A percentile compares a stretch with the other conserved stretches of the same genome.
Evolutionary conservation across 257 asterid genomes (phyloP).

Genomic region (Ocimum tenuiflorum): DNA sequence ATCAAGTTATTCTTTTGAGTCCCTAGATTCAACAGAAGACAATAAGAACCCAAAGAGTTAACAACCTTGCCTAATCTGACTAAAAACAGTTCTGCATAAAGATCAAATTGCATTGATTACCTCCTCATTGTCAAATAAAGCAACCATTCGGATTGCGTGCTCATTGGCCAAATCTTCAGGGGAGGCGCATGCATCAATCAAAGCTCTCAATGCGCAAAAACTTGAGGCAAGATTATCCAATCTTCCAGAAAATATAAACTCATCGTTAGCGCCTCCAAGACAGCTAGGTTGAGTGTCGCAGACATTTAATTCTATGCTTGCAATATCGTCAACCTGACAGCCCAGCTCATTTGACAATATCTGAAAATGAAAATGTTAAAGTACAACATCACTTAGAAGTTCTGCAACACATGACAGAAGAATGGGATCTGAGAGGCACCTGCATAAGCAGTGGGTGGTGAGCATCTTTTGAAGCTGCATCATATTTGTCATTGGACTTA

Average conservation of each 20-base stretch:
- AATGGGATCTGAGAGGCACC: conserved; percentile 40
- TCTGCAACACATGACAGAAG: background rate
- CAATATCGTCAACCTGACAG: conserved; percentile 74
- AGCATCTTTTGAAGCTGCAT: conserved; percentile 43
- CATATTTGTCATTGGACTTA: conserved; percentile 43
- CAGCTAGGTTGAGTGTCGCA: conserved; percentile 98
- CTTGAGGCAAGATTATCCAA: conserved; percentile 96
- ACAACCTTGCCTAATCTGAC: background rate
- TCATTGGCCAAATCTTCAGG: conserved; percentile 67
- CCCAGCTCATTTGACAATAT: conserved; percentile 83
- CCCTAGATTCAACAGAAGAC: too few relatives aligned
- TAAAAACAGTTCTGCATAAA: conserved; percentile 3
- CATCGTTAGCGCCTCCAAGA: conserved; percentile 94
- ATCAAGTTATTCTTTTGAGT: too few relatives aligned
- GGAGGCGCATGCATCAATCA: conserved; percentile 68
- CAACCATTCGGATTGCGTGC: conserved; percentile 77
- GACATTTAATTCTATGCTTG: conserved; percentile 76
- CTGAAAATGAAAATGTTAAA: conserved; percentile 35
- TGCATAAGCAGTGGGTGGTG: conserved; percentile 84
- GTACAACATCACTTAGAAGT: background rate
- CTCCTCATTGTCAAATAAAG: conserved; percentile 96
- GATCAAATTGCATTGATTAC: conserved; percentile 29
- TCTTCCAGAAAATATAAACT: conserved; percentile 97
- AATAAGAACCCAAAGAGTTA: too few relatives aligned
- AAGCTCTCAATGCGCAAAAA: conserved; percentile 94